These are phyloP conservation scores for Pelargonium myrrhifolium DNA, from an alignment of 441 rosid genomes.

Conservation along the genomic window DNA sequence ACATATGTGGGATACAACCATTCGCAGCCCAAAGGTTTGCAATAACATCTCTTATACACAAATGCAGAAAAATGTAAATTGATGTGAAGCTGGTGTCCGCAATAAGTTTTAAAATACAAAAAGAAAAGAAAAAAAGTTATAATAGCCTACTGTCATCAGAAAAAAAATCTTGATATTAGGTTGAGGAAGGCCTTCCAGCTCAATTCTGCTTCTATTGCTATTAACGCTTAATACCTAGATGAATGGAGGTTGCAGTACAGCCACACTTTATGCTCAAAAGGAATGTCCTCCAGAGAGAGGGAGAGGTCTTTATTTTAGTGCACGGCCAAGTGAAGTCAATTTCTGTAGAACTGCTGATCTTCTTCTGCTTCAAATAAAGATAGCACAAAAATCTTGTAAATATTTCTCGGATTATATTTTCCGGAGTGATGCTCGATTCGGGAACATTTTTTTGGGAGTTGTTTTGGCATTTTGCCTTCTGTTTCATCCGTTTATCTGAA, in stretches of 20 bases:
- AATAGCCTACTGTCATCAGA: neutral
- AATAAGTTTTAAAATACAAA: neutral
- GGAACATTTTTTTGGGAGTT: neutral
- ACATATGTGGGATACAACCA: slow-evolving; percentile 90
- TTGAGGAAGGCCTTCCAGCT: too few relatives aligned
- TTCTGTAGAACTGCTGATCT: neutral
- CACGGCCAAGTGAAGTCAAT: too few relatives aligned
- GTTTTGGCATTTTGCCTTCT: neutral
- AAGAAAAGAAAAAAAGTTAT: too few relatives aligned
- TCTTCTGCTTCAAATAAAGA: neutral
- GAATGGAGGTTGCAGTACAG: neutral
- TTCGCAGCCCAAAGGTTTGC: slow-evolving; percentile 77
- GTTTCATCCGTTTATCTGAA: neutral
- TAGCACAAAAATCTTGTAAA: neutral
- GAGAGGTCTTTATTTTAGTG: neutral
- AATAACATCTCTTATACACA: neutral
- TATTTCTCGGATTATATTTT: neutral
- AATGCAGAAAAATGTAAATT: neutral
- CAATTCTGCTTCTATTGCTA: too few relatives aligned
- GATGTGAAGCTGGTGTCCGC: neutral
- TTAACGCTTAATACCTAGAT: neutral
- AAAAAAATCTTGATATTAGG: too few relatives aligned
- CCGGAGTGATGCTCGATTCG: neutral
- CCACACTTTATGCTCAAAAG: neutral
- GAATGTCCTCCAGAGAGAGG: neutral